Base-by-base conservation (phyloP, 106 monocot species). In the Allium fistulosum region DNA sequence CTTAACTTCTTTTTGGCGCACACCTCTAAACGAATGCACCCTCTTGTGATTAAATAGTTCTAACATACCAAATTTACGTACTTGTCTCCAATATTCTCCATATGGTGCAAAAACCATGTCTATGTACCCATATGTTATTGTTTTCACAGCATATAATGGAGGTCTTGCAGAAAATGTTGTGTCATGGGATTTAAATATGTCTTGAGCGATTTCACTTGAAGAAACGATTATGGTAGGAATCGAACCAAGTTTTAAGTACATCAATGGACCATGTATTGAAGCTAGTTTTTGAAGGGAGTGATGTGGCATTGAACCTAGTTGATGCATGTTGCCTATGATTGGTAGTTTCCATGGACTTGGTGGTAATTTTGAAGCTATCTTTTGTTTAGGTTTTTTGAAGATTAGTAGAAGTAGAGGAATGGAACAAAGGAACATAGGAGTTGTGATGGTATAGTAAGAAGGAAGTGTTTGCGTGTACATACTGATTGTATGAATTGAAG, bases 61-160 rank as follows among this genome's bases (percentile, higher is more conserved):
- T 7, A 62, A 0, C 8, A 58, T 28, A 63, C 57, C 27, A 16
- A 75, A 14, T 63, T 68, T 74, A 4, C 74, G 26, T 3, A 59
- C 15, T 18, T 75, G 53, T 9, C 62, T 17, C 78, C 70, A 71
- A 17, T 72, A 17, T 12, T 28, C 71, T 18, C 61, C 26, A 65
- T 75, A 78, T 11, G 66, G 78, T 11, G 78, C 26, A 75, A 78
- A 78, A 17, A 58, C 48, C 26, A 81, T 49, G 73, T 72, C 58
- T 8, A 26, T 15, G 53, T 66, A 59, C 8, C 45, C 49, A 9
- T 70, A 77, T 7, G 69, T 69, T 14, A 74, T 2, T 8, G 47
- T 59, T 11, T 22, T 7, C 17, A 4, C 27, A 11, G 60, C 56
- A 51, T n/a, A 7, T 17, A 71, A 11, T 0, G 51, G 9, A 0